Evolutionary conservation across 2,329 filamentous ascomycete genomes (phyloP), one percentile per base, ranked within the genome.

Genomic region (Chrysosporium keratinophilum): DNA sequence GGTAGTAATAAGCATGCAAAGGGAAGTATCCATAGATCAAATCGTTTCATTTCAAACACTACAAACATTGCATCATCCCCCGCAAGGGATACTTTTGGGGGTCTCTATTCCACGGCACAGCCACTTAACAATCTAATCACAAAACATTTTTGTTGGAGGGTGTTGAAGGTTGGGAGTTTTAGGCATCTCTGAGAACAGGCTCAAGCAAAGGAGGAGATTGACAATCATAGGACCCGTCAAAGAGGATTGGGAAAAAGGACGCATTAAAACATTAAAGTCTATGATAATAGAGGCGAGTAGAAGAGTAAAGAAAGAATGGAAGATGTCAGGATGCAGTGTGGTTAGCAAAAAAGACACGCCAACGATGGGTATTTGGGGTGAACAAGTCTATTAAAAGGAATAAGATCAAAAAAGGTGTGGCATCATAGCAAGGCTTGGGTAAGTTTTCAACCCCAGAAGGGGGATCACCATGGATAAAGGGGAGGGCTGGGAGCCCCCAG

Each of bases 71-170:
- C 23, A 33, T n/a, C 6, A 33, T 11, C 43, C 23, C n/a, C 43
- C 3, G 5, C 5, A 46, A 2, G 31, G 23, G 23, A 33, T n/a
- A 46, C 15, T 15, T 33, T 28, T 34, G 23, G n/a, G n/a, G n/a
- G n/a, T n/a, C n/a, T n/a, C n/a, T n/a, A n/a, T n/a, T n/a, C n/a
- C n/a, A n/a, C n/a, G n/a, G n/a, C n/a, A n/a, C n/a, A n/a, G n/a
- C n/a, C n/a, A n/a, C n/a, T n/a, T n/a, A n/a, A n/a, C 42, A 46
- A 3, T 46, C 43, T 46, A 46, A 46, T 28, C 11, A 34, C 43
- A 46, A 34, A 46, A 46, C 43, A 15, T 46, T 46, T 33, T 20
- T 33, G 6, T n/a, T 46, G 5, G 10, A 28, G 23, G 7, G 7
- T 7, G 23, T 28, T 4, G 23, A 7, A 28, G 7, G 7, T 28